Evolutionary conservation across 2,329 filamentous ascomycete genomes (phyloP), one percentile per base, ranked within the genome.

Genomic region (Beauveria sp.): DNA sequence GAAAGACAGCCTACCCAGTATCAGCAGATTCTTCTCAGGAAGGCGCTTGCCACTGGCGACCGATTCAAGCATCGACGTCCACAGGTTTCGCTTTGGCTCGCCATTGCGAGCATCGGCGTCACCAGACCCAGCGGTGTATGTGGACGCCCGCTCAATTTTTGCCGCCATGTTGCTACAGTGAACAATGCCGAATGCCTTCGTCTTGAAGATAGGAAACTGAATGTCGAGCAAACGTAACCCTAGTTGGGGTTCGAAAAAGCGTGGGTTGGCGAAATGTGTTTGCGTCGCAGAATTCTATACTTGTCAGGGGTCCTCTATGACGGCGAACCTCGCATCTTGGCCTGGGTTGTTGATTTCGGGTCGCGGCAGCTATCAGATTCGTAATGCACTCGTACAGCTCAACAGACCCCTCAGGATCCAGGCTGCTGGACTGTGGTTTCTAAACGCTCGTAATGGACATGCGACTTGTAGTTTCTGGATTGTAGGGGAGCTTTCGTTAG

Each of bases 41-140:
- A 97, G 78, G 67, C 89, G 85, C 79, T 95, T 96, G 67, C 90
- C 91, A 75, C 90, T 96, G 68, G 93, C 91, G 67, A 95, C 93
- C 58, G 86, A 88, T 74, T 96, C 91, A 67, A 97, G 82, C 89
- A 97, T 91, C 50, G 91, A 92, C 64, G 89, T 93, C 93, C 93
- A 97, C 75, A 97, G 87, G 72, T 96, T 91, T 76, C 90, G 91
- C 78, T 91, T 93, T 65, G 88, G 87, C 68, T 89, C 87, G 74
- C 79, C 83, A 77, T 84, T 82, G 66, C 81, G 82, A 68, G 77
- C 77, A 54, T 85, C 84, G 62, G 79, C 78, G n/a, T 75, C 73
- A 63, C 80, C 80, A 66, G 79, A 85, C 66, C 75, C 81, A 67
- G 76, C 77, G 64, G 82, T 86, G 76, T 82, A 84, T 69, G 78